Evolutionary conservation across 1,284 basidiomycete species (phyloP).

Genomic region (Ustilago esculenta): DNA sequence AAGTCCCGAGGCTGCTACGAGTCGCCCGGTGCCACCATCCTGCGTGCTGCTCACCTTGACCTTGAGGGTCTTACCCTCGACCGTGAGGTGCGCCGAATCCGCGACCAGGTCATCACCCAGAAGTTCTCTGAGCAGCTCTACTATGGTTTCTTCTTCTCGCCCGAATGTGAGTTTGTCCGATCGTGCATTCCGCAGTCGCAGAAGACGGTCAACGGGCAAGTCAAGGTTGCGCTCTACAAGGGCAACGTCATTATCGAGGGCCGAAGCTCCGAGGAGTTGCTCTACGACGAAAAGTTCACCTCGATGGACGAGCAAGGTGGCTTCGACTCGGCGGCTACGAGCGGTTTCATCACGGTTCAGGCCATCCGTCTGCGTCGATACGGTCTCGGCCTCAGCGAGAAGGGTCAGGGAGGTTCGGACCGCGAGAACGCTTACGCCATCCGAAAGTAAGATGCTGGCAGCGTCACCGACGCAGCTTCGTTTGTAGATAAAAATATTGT

Average conservation of each 20-base stretch:
- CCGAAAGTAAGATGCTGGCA: slow-evolving; percentile 22
- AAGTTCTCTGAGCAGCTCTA: slow-evolving; percentile 91
- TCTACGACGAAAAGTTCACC: slow-evolving; percentile 93
- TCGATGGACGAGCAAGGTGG: slow-evolving; percentile 99
- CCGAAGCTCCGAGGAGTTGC: slow-evolving; percentile 85
- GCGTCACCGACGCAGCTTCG: neutral
- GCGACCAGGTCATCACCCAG: slow-evolving; percentile 93
- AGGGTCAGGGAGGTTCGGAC: slow-evolving; percentile 58
- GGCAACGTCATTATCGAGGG: slow-evolving; percentile 96
- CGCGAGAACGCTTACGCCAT: slow-evolving; percentile 59
- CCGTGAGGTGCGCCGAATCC: slow-evolving; percentile 91
- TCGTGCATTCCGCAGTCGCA: slow-evolving; percentile 86
- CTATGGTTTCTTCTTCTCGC: slow-evolving; percentile 93
- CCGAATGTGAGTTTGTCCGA: slow-evolving; percentile 86
- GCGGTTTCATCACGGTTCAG: slow-evolving; percentile 65
- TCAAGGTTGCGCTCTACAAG: slow-evolving; percentile 91
- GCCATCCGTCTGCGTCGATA: slow-evolving; percentile 64
- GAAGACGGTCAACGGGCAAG: slow-evolving; percentile 92
- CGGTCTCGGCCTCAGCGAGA: slow-evolving; percentile 56
- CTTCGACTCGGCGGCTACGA: slow-evolving; percentile 74
- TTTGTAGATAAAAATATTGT: neutral
- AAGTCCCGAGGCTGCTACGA: slow-evolving; percentile 99
- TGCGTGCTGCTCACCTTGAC: slow-evolving; percentile 94
- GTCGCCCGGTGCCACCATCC: slow-evolving; percentile 92
- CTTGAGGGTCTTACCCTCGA: slow-evolving; percentile 97